Percentiles rank a stretch among this genome's conserved stretches.
These are phyloP conservation scores for Penicillium polonicum DNA, from an alignment of 2,329 filamentous ascomycete species.

Conservation along the genomic window DNA sequence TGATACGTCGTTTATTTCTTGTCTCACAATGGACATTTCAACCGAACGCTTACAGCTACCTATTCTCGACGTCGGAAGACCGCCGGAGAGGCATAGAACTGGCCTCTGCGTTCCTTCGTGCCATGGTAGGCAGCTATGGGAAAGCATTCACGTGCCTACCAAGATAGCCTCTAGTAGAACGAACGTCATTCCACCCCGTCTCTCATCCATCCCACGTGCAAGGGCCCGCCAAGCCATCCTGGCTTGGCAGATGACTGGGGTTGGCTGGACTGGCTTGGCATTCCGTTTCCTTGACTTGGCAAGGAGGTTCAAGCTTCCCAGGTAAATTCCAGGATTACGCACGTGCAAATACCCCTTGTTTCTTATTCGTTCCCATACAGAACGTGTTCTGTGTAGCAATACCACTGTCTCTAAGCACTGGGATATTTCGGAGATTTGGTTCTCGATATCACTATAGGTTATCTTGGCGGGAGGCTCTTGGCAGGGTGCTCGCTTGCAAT, in stretches of 20 bases:
- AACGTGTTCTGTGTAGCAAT: neutral
- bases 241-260: conserved; percentile 2
- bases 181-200: neutral
- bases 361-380: conserved; percentile 1
- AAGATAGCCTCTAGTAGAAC: neutral
- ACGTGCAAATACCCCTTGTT: conserved; percentile 3
- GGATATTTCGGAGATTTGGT: neutral
- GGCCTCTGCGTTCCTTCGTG: neutral
- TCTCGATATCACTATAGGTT: neutral
- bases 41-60: neutral
- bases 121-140: neutral
- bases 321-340: neutral
- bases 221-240: neutral
- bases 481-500: neutral
- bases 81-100: neutral
- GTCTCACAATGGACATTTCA: neutral
- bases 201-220: conserved; percentile 4
- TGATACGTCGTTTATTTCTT: neutral
- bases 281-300: conserved; percentile 10
- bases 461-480: neutral
- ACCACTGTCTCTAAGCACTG: too few relatives aligned
- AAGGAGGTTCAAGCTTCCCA: conserved; percentile 11
- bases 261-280: conserved; percentile 5
- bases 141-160: too few relatives aligned
- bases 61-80: neutral